Evolutionary conservation across 345 rosid genomes (phyloP).

Genomic region (Cardamine occulta): DNA sequence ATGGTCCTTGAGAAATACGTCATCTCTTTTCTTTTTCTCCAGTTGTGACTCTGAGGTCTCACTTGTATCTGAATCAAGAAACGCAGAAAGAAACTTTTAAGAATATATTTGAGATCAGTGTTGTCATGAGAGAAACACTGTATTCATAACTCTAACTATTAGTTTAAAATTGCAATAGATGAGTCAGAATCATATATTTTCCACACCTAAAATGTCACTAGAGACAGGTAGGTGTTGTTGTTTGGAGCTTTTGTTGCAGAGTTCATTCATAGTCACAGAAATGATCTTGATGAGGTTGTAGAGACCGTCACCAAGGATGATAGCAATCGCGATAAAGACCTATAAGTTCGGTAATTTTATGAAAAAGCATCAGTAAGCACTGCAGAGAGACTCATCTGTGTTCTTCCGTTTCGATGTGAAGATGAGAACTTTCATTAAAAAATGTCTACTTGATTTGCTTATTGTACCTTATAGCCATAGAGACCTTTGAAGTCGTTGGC

Average conservation of each 20-base stretch:
- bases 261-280: conserved; percentile 54
- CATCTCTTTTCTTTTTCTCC: conserved; percentile 67
- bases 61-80: conserved; percentile 42
- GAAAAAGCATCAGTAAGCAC: conserved; percentile 22
- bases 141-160: not conserved
- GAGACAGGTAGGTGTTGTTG: conserved; percentile 54
- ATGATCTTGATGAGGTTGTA: conserved; percentile 80
- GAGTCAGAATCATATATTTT: not conserved
- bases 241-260: conserved; percentile 57
- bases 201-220: conserved; percentile 57
- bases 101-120: not conserved
- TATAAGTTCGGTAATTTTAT: conserved; percentile 44
- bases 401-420: not conserved
- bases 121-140: not conserved
- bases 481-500: conserved; percentile 86
- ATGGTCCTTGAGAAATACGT: conserved; percentile 64
- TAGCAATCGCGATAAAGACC: conserved; percentile 78
- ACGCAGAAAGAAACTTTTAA: not conserved
- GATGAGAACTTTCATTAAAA: not conserved
- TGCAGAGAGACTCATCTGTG: not conserved
- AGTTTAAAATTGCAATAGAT: not conserved
- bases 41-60: conserved; percentile 51
- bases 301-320: conserved; percentile 86
- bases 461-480: conserved; percentile 75
- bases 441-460: not conserved